Percentiles rank a stretch among this genome's conserved stretches.
Conservation (phyloP, 495 filamentous ascomycete species). For the Podospora sp. region DNA sequence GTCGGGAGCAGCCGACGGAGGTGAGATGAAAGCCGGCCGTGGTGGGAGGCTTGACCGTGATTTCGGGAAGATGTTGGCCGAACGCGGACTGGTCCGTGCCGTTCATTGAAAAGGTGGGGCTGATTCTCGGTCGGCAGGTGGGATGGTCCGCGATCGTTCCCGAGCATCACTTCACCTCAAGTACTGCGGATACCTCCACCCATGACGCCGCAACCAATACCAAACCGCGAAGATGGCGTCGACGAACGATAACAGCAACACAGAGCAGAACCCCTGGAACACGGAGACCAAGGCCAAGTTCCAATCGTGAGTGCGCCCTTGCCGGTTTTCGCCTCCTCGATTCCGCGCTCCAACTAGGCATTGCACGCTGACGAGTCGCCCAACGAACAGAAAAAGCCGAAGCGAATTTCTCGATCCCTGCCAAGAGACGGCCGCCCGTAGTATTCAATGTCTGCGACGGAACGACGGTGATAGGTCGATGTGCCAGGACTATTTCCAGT, state of each 20-base stretch:
- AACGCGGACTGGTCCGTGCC: too few relatives aligned
- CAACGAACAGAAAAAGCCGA: slow-evolving; percentile 65
- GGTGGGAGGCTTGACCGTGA: too few relatives aligned
- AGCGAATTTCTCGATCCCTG: slow-evolving; percentile 94
- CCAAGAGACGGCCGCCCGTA: slow-evolving; percentile 86
- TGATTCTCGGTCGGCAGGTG: too few relatives aligned
- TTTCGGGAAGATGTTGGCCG: too few relatives aligned
- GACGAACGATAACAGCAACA: neutral
- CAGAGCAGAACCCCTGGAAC: neutral
- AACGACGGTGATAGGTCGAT: slow-evolving; percentile 84
- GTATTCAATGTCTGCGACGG: slow-evolving; percentile 81
- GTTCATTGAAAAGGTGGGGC: too few relatives aligned
- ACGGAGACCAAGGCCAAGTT: slow-evolving; percentile 8
- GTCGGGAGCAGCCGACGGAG: too few relatives aligned
- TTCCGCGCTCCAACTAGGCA: too few relatives aligned
- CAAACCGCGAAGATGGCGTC: neutral
- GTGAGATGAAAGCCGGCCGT: too few relatives aligned
- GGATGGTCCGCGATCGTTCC: neutral
- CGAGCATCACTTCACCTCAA: neutral
- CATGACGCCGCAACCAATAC: neutral
- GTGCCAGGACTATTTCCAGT: slow-evolving; percentile 96
- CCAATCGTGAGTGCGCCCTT: neutral
- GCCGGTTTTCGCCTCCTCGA: neutral
- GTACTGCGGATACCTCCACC: neutral
- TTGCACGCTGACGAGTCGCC: neutral